Evolutionary conservation across 306 rosid species (phyloP).

Genomic region (Mimosa bimucronata): DNA sequence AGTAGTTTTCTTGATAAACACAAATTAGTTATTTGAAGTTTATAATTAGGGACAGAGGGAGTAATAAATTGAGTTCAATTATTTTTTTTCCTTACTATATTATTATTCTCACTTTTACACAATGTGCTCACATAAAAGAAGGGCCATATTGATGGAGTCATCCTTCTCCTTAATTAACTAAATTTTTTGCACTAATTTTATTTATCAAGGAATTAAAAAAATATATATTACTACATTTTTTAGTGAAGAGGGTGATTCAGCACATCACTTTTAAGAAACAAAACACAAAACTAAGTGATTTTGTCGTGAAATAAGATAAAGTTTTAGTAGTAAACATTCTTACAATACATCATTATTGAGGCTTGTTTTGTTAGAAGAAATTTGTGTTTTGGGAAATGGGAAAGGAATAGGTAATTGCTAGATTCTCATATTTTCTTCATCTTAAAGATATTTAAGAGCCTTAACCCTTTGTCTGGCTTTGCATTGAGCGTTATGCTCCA

Average conservation of each 20-base stretch:
- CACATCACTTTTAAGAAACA: background rate
- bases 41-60: too few species aligned
- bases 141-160: background rate
- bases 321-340: background rate
- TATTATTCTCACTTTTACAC: too few species aligned
- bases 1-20: too few species aligned
- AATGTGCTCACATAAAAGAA: too few species aligned
- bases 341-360: background rate
- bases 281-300: too few species aligned
- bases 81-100: too few species aligned
- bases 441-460: too few species aligned
- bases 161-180: background rate
- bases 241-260: background rate
- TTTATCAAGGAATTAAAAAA: background rate
- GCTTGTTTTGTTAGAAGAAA: background rate
- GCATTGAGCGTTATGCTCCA: conserved; percentile 26
- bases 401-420: too few species aligned
- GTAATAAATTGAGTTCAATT: too few species aligned
- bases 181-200: background rate
- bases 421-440: too few species aligned
- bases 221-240: background rate
- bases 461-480: background rate
- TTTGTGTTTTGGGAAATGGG: too few species aligned
- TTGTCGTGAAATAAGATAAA: background rate
- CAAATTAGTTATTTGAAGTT: too few species aligned